Conservation (phyloP, 257 asterid genomes). For the Solanum pimpinellifolium region DNA sequence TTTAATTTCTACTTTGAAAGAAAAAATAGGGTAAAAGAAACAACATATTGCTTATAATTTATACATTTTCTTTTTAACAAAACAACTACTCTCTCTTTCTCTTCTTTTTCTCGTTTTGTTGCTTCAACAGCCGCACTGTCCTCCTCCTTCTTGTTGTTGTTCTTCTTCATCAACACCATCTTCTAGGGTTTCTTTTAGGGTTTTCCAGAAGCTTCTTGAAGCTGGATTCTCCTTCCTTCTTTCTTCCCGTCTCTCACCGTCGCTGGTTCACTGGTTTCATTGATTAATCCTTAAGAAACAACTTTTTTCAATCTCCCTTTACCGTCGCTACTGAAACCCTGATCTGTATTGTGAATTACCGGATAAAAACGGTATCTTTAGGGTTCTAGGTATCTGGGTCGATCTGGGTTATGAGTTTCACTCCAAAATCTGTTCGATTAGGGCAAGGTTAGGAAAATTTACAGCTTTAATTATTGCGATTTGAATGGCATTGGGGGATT, state of each 20-base stretch:
- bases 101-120: conserved; percentile 11
- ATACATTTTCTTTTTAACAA: neutral
- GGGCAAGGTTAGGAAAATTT: conserved; percentile 49
- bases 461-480: neutral
- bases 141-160: neutral
- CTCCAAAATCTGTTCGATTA: conserved; percentile 64
- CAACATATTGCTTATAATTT: neutral
- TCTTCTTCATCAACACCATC: conserved; percentile 30
- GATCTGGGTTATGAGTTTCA: conserved; percentile 49
- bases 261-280: conserved; percentile 56
- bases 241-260: conserved; percentile 26
- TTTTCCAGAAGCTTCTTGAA: conserved; percentile 5
- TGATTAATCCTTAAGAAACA: conserved; percentile 31
- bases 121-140: conserved; percentile 32
- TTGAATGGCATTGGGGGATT: conserved; percentile 98
- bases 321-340: neutral
- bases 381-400: conserved; percentile 17
- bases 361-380: conserved; percentile 10
- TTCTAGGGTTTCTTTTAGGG: conserved; percentile 12
- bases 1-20: neutral
- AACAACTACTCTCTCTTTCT: conserved; percentile 13
- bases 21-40: neutral
- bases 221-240: conserved; percentile 46
- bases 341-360: neutral
- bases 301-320: conserved; percentile 9